Percentiles rank a stretch among this genome's conserved stretches.
These are phyloP conservation scores for Exophiala bonariae DNA, from an alignment of 2,329 filamentous ascomycete species.

Conservation along the genomic window DNA sequence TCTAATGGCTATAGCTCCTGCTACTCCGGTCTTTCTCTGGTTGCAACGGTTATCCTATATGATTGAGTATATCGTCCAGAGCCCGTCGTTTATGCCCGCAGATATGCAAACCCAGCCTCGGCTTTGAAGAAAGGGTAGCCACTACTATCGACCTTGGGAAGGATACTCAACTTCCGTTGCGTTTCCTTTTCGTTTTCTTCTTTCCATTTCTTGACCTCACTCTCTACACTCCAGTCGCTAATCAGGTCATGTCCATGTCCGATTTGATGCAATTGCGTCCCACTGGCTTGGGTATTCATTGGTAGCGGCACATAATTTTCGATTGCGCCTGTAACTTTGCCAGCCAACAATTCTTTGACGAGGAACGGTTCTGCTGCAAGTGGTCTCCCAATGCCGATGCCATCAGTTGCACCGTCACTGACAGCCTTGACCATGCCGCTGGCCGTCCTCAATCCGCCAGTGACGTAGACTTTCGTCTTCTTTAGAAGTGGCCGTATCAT, in stretches of 20 bases:
- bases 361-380: constrained; percentile 24
- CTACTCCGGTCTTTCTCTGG: too few species aligned
- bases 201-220: constrained; percentile 25
- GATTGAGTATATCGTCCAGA: neutral
- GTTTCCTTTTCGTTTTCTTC: constrained; percentile 25
- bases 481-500: constrained; percentile 24
- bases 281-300: constrained; percentile 21
- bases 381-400: constrained; percentile 24
- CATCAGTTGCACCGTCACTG: constrained; percentile 17
- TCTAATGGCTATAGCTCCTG: too few species aligned
- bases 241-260: constrained; percentile 17
- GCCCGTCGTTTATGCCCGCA: constrained; percentile 6
- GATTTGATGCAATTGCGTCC: constrained; percentile 26
- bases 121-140: constrained; percentile 31
- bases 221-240: constrained; percentile 27
- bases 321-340: constrained; percentile 19
- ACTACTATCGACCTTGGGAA: constrained; percentile 36
- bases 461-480: constrained; percentile 26
- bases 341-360: constrained; percentile 21
- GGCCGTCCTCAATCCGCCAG: constrained; percentile 22
- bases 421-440: constrained; percentile 24
- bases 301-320: constrained; percentile 24
- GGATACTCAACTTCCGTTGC: constrained; percentile 26
- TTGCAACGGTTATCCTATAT: too few species aligned
- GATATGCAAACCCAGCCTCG: constrained; percentile 23